Evolutionary conservation across 306 rosid genomes (phyloP).

Genomic region (Herpetospermum pedunculosum): DNA sequence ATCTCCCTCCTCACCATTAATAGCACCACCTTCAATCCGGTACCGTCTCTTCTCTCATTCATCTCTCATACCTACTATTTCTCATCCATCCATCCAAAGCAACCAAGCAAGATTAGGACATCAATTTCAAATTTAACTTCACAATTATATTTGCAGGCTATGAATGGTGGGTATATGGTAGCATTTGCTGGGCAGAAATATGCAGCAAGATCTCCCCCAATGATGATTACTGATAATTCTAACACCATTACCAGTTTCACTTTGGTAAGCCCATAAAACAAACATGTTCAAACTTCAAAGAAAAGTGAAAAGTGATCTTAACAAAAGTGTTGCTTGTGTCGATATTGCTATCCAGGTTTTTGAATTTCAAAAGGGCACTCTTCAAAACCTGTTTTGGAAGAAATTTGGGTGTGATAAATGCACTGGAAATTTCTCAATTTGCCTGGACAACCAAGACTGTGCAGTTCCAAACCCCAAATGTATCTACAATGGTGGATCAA

Average conservation of each 20-base stretch:
- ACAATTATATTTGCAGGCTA: constrained; percentile 20
- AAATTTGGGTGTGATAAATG: constrained; percentile 61
- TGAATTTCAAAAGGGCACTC: constrained; percentile 62
- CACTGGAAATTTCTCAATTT: constrained; percentile 27
- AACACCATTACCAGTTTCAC: constrained; percentile 68
- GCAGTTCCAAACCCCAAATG: constrained; percentile 54
- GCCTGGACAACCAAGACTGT: constrained; percentile 61
- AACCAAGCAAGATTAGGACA: background rate
- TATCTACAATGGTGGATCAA: constrained; percentile 28
- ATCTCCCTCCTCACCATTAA: constrained; percentile 53
- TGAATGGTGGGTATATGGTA: constrained; percentile 54
- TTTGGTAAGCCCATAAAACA: constrained; percentile 42
- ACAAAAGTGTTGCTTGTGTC: background rate
- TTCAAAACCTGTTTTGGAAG: constrained; percentile 72
- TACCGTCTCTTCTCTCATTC: constrained; percentile 2
- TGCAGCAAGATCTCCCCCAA: constrained; percentile 84
- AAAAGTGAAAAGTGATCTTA: background rate
- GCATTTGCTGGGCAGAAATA: constrained; percentile 89
- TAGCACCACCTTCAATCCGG: constrained; percentile 23
- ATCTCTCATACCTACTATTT: background rate
- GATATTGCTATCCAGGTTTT: constrained; percentile 42
- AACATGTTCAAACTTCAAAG: background rate
- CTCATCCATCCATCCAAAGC: too few relatives aligned
- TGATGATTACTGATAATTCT: constrained; percentile 39
- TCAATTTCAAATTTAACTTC: background rate